Evolutionary conservation across 192 early-diverging fungal genomes (phyloP), one percentile per base, ranked within the genome.

Genomic region (Coemansia sp.): DNA sequence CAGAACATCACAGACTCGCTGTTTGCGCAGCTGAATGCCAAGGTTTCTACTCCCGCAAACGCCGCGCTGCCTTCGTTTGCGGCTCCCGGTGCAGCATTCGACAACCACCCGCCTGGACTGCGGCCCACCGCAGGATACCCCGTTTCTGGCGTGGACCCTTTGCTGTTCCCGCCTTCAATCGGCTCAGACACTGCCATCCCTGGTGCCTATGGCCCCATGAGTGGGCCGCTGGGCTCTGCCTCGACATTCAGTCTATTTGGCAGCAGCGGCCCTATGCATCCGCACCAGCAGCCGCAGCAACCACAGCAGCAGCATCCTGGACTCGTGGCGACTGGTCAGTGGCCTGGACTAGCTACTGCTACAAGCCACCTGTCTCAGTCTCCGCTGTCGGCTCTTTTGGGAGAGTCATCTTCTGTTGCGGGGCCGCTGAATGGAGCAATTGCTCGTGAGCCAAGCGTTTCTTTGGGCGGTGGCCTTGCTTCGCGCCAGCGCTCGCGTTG

Each of bases 21-120:
- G 29, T 72, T 72, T 67, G 75, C 69, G 25, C 62, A 78, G 62
- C 75, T 78, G 29, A 72, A 78, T 34, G 75, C 75, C 55, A 72
- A 72, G 62, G 75, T 78, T 0, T 69, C 70, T 3, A 68, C 61
- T 14, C 61, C 60, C 9, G 32, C 61, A 10, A 62, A 19, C 55
- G 55, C 18, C 29, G 13, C 61, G 4, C 8, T 71, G 25, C 69
- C 65, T 6, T 58, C 58, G 19, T 71, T 61, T 29, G 25, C 70
- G n/a, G 56, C 29, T 1, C 7, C 59, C 10, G 47, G 35, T 7
- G 14, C 45, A 2, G 29, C 13, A 5, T 45, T 67, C 42, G 61
- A 59, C 24, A 24, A 50, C 14, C 63, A 65, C 1, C 27, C 22
- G 22, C 58, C 58, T 35, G 32, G 46, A 10, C 30, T 28, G 7